Conservation (phyloP, 768 basidiomycete species). For the Hericium coralloides region DNA sequence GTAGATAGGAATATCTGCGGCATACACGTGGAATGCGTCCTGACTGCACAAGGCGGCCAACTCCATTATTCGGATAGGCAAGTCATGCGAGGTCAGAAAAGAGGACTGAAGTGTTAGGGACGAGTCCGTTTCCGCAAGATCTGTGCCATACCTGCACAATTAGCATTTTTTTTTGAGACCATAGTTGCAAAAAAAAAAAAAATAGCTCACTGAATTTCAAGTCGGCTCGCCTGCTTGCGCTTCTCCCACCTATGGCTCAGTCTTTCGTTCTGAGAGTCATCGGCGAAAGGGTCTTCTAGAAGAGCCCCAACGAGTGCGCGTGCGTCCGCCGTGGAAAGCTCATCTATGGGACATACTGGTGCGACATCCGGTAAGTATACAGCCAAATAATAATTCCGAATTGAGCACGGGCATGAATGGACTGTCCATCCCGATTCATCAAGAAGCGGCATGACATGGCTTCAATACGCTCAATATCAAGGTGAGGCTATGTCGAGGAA, state of each 20-base stretch:
- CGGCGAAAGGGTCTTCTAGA: slow-evolving; percentile 59
- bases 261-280: slow-evolving; percentile 35
- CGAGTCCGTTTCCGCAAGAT: background rate
- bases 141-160: background rate
- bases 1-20: slow-evolving; percentile 56
- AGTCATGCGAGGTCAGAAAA: slow-evolving; percentile 1
- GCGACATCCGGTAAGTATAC: too few relatives aligned
- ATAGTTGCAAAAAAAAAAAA: background rate
- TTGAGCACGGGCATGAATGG: too few relatives aligned
- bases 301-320: slow-evolving; percentile 60
- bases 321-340: slow-evolving; percentile 29
- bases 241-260: slow-evolving; percentile 43
- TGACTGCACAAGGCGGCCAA: slow-evolving; percentile 8
- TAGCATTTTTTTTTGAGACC: background rate
- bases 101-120: background rate
- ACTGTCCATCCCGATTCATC: too few relatives aligned
- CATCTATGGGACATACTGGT: background rate
- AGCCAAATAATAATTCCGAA: too few relatives aligned
- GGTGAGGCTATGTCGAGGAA: too few relatives aligned
- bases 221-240: background rate
- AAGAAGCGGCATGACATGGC: too few relatives aligned
- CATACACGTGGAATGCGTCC: slow-evolving; percentile 4
- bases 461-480: too few relatives aligned
- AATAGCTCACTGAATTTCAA: slow-evolving; percentile 12
- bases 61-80: slow-evolving; percentile 19